Evolutionary conservation across 306 rosid genomes (phyloP), one percentile per base, ranked within the genome.

Genomic region (Dryas drummondii): DNA sequence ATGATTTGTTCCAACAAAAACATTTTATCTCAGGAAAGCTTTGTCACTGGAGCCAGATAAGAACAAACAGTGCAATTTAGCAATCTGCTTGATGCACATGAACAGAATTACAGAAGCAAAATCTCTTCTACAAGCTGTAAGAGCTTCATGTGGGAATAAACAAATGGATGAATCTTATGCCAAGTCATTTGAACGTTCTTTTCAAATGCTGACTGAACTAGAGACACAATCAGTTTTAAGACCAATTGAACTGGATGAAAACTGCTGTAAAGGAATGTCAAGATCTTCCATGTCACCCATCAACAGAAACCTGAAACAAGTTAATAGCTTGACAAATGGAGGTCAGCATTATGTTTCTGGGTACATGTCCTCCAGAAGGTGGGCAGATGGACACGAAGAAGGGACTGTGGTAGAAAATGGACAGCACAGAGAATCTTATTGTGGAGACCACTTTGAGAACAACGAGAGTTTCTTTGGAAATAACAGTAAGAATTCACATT

Each of bases 61-160:
- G 86, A 94, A 94, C 87, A 94, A 91, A 63, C 91, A 94, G 48
- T 90, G 98, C 93, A 94, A 94, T 80, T 86, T 94, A 81, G 97
- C 98, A 19, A 79, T 94, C 81, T 90, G 98, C 77, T 81, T 91
- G 86, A 90, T 94, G 87, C 88, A 84, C 44, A 82, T 80, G 91
- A 85, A 87, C 82, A 90, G 81, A 72, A 66, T 85, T 27, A n/a
- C 75, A 37, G 98, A 94, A 86, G 94, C 97, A 42, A 92, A 78
- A 26, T 85, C 88, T 82, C 86, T 94, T 76, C 97, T 94, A 68
- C 88, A 88, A 58, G 88, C 88, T 58, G 97, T 94, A 8, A 82
- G 76, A 53, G 66, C 86, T 6, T 87, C 94, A n/a, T 53, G 87
- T 5, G 89, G 89, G 79, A 86, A 82, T 67, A 88, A 83, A 52